phyloP scores from a whole-genome alignment of 495 filamentous ascomycete genomes.

The Halenospora varia region DNA sequence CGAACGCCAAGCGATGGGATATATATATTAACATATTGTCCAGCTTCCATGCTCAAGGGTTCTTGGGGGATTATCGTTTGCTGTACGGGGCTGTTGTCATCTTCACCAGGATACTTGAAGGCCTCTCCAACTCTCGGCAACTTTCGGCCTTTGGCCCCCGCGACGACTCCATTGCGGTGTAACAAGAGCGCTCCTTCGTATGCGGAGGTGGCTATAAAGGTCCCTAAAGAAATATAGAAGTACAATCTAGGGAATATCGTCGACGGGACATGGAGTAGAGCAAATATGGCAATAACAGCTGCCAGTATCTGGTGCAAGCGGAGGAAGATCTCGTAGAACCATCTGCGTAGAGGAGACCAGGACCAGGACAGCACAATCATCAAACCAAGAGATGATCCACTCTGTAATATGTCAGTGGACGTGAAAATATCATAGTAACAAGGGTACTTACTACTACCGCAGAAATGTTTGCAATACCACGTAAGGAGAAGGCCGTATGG shows the following conservation, averaged over 20 bases:
- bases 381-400: conserved; percentile 3
- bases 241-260: conserved; percentile 5
- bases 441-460: conserved; percentile 12
- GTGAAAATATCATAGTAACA: not conserved
- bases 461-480: not conserved
- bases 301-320: conserved; percentile 24
- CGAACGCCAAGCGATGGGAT: conserved; percentile 29
- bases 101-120: conserved; percentile 17
- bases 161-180: conserved; percentile 29
- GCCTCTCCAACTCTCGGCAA: conserved; percentile 22
- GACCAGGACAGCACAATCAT: conserved; percentile 17
- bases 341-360: conserved; percentile 20
- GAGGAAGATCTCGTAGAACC: conserved; percentile 34
- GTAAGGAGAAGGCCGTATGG: not conserved
- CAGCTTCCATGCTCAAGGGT: conserved; percentile 29
- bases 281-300: not conserved
- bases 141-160: conserved; percentile 13
- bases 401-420: too few relatives aligned
- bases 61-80: conserved; percentile 24
- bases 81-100: conserved; percentile 14
- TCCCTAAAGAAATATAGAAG: conserved; percentile 12
- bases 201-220: conserved; percentile 24
- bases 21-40: conserved; percentile 39
- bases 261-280: conserved; percentile 4
- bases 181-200: conserved; percentile 20